phyloP scores from a whole-genome alignment of 768 basidiomycete species.

The Krasilnikovozyma curviuscula region DNA sequence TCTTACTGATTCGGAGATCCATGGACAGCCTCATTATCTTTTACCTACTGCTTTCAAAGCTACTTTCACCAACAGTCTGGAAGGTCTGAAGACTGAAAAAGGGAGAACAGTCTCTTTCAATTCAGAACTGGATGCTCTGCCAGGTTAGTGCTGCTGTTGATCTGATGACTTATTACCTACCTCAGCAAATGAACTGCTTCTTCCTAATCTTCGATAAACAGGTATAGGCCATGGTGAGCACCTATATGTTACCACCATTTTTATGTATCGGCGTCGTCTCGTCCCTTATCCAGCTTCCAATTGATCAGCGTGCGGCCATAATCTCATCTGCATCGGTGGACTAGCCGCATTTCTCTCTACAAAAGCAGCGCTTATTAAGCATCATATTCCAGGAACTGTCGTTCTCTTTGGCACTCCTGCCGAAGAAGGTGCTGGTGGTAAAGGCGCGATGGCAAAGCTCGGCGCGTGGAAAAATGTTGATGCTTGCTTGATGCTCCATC shows the following conservation, averaged over 20 bases:
- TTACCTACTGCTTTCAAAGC: conserved; percentile 17
- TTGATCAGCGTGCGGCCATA: no score
- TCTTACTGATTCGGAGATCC: no score
- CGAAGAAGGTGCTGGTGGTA: conserved; percentile 20
- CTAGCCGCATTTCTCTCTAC: conserved; percentile 14
- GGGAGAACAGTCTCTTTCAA: conserved; percentile 15
- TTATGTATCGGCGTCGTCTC: no score
- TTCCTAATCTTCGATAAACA: not conserved
- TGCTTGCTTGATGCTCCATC: conserved; percentile 19
- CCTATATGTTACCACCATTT: no score
- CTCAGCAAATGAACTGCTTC: not conserved
- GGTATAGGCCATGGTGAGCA: conserved; percentile 15
- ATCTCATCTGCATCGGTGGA: conserved; percentile 18
- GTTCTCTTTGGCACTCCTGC: conserved; percentile 18
- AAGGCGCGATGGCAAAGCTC: conserved; percentile 14
- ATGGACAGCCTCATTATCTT: no score
- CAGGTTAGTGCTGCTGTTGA: not conserved
- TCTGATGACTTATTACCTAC: not conserved
- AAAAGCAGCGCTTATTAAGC: conserved; percentile 15
- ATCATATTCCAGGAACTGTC: conserved; percentile 15
- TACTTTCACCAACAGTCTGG: conserved; percentile 8
- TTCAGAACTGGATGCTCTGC: conserved; percentile 6
- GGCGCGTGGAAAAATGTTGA: conserved; percentile 17
- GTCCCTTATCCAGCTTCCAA: no score
- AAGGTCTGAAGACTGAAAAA: not conserved